phyloP scores from a whole-genome alignment of 2,329 filamentous ascomycete genomes.

The Fusarium sp. region DNA sequence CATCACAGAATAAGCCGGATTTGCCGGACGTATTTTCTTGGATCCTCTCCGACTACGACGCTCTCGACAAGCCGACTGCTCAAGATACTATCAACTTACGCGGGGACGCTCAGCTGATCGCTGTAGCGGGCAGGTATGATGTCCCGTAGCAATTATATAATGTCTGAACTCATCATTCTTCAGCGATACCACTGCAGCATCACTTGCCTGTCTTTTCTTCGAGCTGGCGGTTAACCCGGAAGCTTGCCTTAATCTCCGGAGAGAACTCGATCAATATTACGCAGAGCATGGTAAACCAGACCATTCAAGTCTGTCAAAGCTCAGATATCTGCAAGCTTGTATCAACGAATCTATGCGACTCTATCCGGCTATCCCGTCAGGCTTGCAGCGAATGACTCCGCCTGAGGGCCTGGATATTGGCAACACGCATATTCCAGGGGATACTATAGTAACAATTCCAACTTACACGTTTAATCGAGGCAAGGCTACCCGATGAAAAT shows the following conservation, averaged over 20 bases:
- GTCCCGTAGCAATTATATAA: rapidly evolving
- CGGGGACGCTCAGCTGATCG: neutral
- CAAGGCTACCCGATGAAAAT: rapidly evolving
- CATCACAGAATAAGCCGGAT: neutral
- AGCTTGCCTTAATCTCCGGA: neutral
- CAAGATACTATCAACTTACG: neutral
- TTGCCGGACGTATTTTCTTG: neutral
- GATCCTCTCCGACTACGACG: neutral
- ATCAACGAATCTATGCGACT: neutral
- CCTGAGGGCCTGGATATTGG: neutral
- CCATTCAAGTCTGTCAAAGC: neutral
- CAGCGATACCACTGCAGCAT: neutral
- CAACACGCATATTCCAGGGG: neutral
- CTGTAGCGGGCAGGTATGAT: neutral
- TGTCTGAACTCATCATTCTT: neutral
- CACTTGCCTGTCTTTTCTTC: neutral
- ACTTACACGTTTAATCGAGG: neutral
- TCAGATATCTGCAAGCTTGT: neutral
- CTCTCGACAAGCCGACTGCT: neutral
- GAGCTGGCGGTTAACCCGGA: neutral
- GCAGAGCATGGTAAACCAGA: neutral
- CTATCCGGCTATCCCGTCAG: neutral
- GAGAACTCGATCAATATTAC: neutral
- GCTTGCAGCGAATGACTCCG: neutral
- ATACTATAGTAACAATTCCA: neutral